Evolutionary conservation across 345 rosid species (phyloP).

Genomic region (Syzygium oleosum): DNA sequence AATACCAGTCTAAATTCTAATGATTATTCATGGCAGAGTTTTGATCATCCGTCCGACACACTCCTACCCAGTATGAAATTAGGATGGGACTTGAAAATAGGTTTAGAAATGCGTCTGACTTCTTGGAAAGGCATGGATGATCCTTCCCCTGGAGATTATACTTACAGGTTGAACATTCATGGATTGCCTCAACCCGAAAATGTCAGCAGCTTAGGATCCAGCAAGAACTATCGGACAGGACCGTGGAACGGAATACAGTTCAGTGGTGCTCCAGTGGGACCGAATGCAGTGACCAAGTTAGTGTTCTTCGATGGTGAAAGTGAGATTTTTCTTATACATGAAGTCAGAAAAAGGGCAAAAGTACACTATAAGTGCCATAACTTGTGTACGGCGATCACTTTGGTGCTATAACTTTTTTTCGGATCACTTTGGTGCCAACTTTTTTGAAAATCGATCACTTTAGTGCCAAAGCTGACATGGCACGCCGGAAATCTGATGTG

Average conservation of each 20-base stretch:
- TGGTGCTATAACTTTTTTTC: too few species aligned
- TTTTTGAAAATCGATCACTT: too few species aligned
- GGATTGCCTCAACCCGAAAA: constrained; percentile 6
- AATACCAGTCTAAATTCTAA: background rate
- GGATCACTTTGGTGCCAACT: too few species aligned
- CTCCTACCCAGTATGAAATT: constrained; percentile 21
- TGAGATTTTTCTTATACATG: too few species aligned
- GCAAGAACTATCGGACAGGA: constrained; percentile 1
- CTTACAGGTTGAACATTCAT: background rate
- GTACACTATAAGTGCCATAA: too few species aligned
- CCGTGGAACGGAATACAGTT: constrained; percentile 30
- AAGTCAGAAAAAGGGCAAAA: too few species aligned
- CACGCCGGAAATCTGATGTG: too few species aligned
- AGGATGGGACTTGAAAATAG: constrained; percentile 4
- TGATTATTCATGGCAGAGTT: constrained; percentile 25
- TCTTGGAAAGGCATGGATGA: constrained; percentile 18
- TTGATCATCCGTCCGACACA: constrained; percentile 22
- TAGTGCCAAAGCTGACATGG: too few species aligned
- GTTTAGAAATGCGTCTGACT: background rate
- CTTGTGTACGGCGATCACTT: too few species aligned
- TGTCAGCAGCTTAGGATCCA: background rate
- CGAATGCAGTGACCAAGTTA: background rate
- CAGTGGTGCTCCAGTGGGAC: constrained; percentile 11
- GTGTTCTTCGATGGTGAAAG: background rate
- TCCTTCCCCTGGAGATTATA: constrained; percentile 16